Evolutionary conservation across 2,329 filamentous ascomycete genomes (phyloP).

Genomic region (Diaporthe vaccinii): DNA sequence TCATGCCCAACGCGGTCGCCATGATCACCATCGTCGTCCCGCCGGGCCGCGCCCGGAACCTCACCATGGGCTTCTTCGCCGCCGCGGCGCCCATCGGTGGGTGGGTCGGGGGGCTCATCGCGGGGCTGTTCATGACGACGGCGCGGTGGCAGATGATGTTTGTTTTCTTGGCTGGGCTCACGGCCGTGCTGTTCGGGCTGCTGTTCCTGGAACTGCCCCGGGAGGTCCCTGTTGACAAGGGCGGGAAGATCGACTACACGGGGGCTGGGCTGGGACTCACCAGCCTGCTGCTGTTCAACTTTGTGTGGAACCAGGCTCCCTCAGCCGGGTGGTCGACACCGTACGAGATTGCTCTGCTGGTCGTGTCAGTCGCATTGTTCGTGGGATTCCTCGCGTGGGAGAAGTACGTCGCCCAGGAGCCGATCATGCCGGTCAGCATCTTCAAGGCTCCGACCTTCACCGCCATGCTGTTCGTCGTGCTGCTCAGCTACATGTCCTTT

Average conservation of each 20-base stretch:
- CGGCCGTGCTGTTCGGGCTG: slow-evolving; percentile 38
- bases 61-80: slow-evolving; percentile 61
- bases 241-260: slow-evolving; percentile 55
- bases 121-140: slow-evolving; percentile 53
- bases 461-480: slow-evolving; percentile 57
- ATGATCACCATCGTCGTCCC: slow-evolving; percentile 62
- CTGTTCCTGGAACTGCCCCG: slow-evolving; percentile 44
- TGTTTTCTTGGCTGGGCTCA: slow-evolving; percentile 51
- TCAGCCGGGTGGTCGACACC: slow-evolving; percentile 59
- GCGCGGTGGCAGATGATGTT: slow-evolving; percentile 58
- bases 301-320: slow-evolving; percentile 65
- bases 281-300: slow-evolving; percentile 61
- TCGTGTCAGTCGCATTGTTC: slow-evolving; percentile 51
- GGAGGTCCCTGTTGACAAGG: slow-evolving; percentile 50
- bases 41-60: slow-evolving; percentile 59
- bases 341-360: slow-evolving; percentile 56
- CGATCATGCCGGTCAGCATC: slow-evolving; percentile 61
- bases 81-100: slow-evolving; percentile 61
- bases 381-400: slow-evolving; percentile 58
- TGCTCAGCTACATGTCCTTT: slow-evolving; percentile 62
- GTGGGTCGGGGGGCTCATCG: slow-evolving; percentile 56
- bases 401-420: slow-evolving; percentile 51
- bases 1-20: slow-evolving; percentile 67
- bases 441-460: slow-evolving; percentile 60
- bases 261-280: slow-evolving; percentile 55